A percentile compares a stretch with the other conserved stretches of the same genome.
Evolutionary conservation across 495 filamentous ascomycete genomes (phyloP).

Genomic region (Talaromyces ruber): DNA sequence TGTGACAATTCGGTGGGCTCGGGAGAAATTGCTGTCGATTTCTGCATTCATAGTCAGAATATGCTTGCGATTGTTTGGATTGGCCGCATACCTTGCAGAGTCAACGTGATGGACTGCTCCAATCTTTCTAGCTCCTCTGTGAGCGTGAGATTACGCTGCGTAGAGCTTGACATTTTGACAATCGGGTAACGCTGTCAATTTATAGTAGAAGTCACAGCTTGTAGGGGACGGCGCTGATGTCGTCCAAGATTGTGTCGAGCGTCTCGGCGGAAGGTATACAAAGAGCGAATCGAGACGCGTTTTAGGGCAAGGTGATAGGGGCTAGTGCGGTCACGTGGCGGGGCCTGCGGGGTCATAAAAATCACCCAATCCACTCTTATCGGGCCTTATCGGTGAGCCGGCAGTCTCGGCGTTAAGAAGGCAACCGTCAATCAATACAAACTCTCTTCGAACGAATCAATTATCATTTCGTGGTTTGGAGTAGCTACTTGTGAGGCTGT

Average conservation of each 20-base stretch:
- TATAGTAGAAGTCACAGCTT: neutral
- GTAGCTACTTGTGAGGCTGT: neutral
- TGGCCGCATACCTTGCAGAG: constrained; percentile 64
- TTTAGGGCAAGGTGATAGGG: constrained; percentile 34
- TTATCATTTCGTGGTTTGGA: neutral
- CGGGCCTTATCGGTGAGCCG: constrained; percentile 2
- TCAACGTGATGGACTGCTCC: constrained; percentile 93
- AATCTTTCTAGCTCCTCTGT: constrained; percentile 95
- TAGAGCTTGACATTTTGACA: constrained; percentile 34
- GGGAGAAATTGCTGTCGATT: constrained; percentile 97
- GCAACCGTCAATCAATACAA: neutral
- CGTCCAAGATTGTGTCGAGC: neutral
- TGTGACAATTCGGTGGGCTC: constrained; percentile 92
- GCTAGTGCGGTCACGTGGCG: constrained; percentile 22
- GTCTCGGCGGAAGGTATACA: neutral
- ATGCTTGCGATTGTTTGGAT: neutral
- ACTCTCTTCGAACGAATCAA: neutral
- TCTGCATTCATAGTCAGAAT: constrained; percentile 42
- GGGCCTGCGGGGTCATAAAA: neutral
- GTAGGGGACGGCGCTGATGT: neutral
- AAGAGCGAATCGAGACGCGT: constrained; percentile 5
- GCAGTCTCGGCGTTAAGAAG: neutral
- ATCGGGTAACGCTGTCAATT: neutral
- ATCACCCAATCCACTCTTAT: neutral
- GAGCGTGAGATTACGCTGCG: constrained; percentile 62